These are phyloP conservation scores for Trypanosoma theileri DNA, from an alignment of 208 protist genomes.

Conservation along the genomic window DNA sequence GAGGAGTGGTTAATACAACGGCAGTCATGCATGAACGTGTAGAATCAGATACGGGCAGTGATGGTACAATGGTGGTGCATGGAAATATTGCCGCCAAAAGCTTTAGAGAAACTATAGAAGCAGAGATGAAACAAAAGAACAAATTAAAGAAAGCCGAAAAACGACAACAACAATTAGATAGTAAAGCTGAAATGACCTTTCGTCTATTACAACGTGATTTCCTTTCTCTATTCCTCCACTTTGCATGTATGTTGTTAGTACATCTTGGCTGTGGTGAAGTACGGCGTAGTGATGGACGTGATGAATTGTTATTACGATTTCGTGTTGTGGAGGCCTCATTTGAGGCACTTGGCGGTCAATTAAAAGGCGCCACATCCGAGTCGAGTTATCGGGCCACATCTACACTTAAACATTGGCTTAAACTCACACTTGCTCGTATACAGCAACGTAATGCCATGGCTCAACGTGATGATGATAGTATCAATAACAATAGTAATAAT, in stretches of 20 bases:
- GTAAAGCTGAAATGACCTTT: conserved; percentile 1
- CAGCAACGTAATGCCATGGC: conserved; percentile 1
- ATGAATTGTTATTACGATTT: conserved; percentile 18
- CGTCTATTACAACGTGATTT: conserved; percentile 20
- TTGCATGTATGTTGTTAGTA: conserved; percentile 27
- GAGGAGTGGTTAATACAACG: not conserved
- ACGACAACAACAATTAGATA: not conserved
- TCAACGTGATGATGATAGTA: not conserved
- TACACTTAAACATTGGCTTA: conserved; percentile 19
- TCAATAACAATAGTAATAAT: too few species aligned
- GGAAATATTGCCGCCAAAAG: not conserved
- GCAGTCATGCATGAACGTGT: not conserved
- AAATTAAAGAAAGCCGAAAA: conserved; percentile 1
- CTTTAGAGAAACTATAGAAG: conserved; percentile 3
- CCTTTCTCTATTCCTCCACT: conserved; percentile 22
- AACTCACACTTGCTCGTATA: conserved; percentile 21
- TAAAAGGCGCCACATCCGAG: conserved; percentile 13
- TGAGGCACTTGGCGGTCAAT: conserved; percentile 11
- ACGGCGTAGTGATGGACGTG: not conserved
- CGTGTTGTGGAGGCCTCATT: conserved; percentile 20
- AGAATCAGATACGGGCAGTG: not conserved
- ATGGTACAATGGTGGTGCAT: conserved; percentile 21
- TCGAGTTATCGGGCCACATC: conserved; percentile 5
- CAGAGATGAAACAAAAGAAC: conserved; percentile 4
- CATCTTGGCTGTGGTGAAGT: conserved; percentile 21